These are phyloP conservation scores for Nepenthes alata DNA, from an alignment of 179 eudicot species.

Conservation along the genomic window DNA sequence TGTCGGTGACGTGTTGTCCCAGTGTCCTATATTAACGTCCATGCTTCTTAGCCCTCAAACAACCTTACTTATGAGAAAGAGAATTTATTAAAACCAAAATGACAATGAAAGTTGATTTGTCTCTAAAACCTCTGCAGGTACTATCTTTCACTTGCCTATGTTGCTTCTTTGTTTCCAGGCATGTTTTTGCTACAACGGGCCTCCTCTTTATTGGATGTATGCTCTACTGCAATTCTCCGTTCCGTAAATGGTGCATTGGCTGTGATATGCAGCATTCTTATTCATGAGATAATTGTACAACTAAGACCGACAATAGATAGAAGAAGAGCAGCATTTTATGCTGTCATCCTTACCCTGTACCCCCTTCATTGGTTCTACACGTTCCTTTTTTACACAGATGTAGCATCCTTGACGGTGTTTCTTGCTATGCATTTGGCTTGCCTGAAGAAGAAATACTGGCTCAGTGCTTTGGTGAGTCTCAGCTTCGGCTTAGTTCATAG, in stretches of 20 bases:
- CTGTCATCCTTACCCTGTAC: constrained; percentile 59
- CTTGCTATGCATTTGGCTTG: constrained; percentile 58
- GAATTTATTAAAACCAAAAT: constrained; percentile 4
- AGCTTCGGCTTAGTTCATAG: background rate
- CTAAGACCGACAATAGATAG: constrained; percentile 55
- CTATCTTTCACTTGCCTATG: constrained; percentile 90
- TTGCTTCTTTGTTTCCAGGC: constrained; percentile 95
- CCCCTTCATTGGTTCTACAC: constrained; percentile 97
- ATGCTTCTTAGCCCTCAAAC: background rate
- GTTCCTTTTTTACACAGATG: constrained; percentile 79
- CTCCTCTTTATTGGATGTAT: constrained; percentile 39
- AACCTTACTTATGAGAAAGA: background rate
- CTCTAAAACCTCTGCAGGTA: constrained; percentile 75
- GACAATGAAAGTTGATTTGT: constrained; percentile 29
- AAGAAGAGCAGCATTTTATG: constrained; percentile 47
- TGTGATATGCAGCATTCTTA: constrained; percentile 52
- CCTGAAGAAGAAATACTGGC: constrained; percentile 48
- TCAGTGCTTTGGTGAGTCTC: constrained; percentile 55
- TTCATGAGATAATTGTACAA: constrained; percentile 50
- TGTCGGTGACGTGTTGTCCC: background rate
- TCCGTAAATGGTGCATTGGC: constrained; percentile 67
- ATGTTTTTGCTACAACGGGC: constrained; percentile 29
- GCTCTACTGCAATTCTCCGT: constrained; percentile 62
- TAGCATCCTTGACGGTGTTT: constrained; percentile 62
- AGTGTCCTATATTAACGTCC: background rate